Percentiles rank a stretch among this genome's conserved stretches.
phyloP scores from a whole-genome alignment of 2,329 filamentous ascomycete species.

The Ramularia endophylla region DNA sequence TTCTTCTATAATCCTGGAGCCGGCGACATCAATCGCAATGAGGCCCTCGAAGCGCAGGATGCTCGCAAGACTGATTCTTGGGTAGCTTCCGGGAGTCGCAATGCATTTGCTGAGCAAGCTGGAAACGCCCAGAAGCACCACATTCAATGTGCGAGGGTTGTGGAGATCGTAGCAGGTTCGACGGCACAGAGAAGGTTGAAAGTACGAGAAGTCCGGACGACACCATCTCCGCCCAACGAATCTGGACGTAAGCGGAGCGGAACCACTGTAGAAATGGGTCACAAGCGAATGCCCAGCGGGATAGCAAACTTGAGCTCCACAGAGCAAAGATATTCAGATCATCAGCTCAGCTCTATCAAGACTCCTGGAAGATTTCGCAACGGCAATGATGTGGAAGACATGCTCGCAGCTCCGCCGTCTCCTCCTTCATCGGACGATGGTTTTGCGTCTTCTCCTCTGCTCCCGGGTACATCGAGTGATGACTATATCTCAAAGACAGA shows the following conservation, averaged over 20 bases:
- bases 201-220: slow-evolving; percentile 4
- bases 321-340: slow-evolving; percentile 22
- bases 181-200: slow-evolving; percentile 13
- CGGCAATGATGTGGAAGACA: slow-evolving; percentile 9
- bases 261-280: slow-evolving; percentile 12
- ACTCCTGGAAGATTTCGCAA: neutral
- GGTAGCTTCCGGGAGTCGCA: slow-evolving; percentile 16
- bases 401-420: slow-evolving; percentile 13
- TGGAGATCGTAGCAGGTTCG: slow-evolving; percentile 8
- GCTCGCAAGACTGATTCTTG: too few species aligned
- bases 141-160: slow-evolving; percentile 10
- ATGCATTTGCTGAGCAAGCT: slow-evolving; percentile 25
- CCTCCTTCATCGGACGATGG: slow-evolving; percentile 8
- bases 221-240: neutral
- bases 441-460: slow-evolving; percentile 19
- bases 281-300: slow-evolving; percentile 24
- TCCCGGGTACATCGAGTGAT: slow-evolving; percentile 11
- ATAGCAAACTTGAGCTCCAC: slow-evolving; percentile 22
- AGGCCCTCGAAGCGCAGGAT: too few species aligned
- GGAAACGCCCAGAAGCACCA: slow-evolving; percentile 1
- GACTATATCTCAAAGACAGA: slow-evolving; percentile 2
- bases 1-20: slow-evolving; percentile 22
- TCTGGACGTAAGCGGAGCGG: slow-evolving; percentile 24
- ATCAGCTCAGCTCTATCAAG: slow-evolving; percentile 15
- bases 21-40: neutral